Conservation (phyloP, 108 stramenopile genomes). For the Stephanodiscus triporus region DNA sequence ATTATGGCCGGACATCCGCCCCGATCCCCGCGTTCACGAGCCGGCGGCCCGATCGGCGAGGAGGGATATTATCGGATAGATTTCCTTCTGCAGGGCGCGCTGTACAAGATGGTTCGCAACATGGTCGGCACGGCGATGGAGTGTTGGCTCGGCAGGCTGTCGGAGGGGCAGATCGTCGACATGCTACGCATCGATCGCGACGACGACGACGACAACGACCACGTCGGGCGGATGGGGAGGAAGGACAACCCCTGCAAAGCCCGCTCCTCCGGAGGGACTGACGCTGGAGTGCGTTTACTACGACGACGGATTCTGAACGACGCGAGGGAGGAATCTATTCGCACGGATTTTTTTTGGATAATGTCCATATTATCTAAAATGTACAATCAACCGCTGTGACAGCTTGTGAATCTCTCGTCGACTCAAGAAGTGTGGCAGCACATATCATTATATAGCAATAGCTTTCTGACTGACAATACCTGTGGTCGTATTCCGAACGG, state of each 20-base stretch:
- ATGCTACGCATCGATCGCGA: conserved; percentile 42
- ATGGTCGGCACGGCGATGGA: conserved; percentile 85
- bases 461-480: no score
- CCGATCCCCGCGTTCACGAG: no score
- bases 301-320: conserved; percentile 46
- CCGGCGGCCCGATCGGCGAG: conserved; percentile 42
- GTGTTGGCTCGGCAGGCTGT: conserved; percentile 55
- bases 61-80: conserved; percentile 73
- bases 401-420: no score
- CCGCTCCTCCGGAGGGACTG: conserved; percentile 83
- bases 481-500: no score
- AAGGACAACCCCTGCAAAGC: conserved; percentile 75
- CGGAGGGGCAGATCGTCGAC: conserved; percentile 49
- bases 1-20: no score
- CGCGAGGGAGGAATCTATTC: no score
- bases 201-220: neutral
- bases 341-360: neutral
- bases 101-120: conserved; percentile 90
- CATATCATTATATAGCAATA: no score
- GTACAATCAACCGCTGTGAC: no score
- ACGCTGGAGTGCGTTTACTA: conserved; percentile 83
- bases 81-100: conserved; percentile 71
- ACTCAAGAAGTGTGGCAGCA: no score
- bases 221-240: conserved; percentile 32
- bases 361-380: neutral